These are phyloP conservation scores for Globisporangium emineosum DNA, from an alignment of 352 stramenopile genomes.

Conservation along the genomic window DNA sequence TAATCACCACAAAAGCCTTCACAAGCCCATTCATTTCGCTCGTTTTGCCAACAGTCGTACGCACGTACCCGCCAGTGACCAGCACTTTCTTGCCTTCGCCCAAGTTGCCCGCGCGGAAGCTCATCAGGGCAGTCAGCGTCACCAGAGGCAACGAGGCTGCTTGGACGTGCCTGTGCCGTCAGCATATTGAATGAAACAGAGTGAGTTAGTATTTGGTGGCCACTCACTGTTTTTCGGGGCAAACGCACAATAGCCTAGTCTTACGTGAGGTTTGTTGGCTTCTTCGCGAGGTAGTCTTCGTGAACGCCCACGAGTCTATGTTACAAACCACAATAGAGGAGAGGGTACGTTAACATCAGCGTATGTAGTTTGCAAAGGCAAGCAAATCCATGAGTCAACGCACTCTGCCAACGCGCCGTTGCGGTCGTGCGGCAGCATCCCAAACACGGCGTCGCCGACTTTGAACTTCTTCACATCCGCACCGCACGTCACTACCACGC, in stretches of 20 bases:
- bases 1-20: no score
- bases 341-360: background rate
- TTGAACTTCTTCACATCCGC: constrained; percentile 53
- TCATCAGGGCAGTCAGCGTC: constrained; percentile 44
- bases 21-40: no score
- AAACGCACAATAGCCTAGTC: no score
- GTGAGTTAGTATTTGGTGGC: background rate
- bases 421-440: constrained; percentile 61
- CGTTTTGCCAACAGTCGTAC: no score
- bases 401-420: constrained; percentile 73
- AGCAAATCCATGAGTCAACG: constrained; percentile 4
- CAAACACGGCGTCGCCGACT: constrained; percentile 65
- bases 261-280: constrained; percentile 62
- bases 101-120: constrained; percentile 48
- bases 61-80: constrained; percentile 61
- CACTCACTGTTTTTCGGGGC: no score
- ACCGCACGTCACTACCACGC: constrained; percentile 53
- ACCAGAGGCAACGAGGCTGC: constrained; percentile 64
- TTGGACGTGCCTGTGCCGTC: constrained; percentile 45
- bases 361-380: no score
- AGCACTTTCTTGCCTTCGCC: constrained; percentile 67
- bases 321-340: background rate
- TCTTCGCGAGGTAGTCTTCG: constrained; percentile 63
- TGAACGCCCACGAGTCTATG: constrained; percentile 46
- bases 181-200: background rate